These are phyloP conservation scores for Umbelopsis isabellina DNA, from an alignment of 192 early-diverging fungal species.

Conservation along the genomic window DNA sequence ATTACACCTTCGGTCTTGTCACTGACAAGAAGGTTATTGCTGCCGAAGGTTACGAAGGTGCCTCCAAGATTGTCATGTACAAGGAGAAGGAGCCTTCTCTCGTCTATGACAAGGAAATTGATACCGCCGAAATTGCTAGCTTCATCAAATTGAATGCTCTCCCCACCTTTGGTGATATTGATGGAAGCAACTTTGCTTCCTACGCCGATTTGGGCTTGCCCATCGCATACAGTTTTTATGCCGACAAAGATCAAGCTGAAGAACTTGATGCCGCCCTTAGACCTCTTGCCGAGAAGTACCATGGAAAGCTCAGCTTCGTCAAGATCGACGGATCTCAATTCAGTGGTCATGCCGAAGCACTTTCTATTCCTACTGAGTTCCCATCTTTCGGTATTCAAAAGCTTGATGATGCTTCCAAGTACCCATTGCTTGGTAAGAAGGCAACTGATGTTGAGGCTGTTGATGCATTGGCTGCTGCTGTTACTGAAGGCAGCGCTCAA, in stretches of 20 bases:
- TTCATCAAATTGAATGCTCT: slow-evolving; percentile 85
- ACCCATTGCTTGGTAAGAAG: slow-evolving; percentile 78
- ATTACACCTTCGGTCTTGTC: slow-evolving; percentile 83
- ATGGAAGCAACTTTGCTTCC: slow-evolving; percentile 82
- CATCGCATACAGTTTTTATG: slow-evolving; percentile 87
- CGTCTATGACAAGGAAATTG: slow-evolving; percentile 63
- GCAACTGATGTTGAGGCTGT: slow-evolving; percentile 64
- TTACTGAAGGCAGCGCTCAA: slow-evolving; percentile 67
- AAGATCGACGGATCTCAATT: slow-evolving; percentile 89
- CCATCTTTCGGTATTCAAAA: slow-evolving; percentile 93
- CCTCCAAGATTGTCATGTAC: slow-evolving; percentile 79
- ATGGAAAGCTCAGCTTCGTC: slow-evolving; percentile 91
- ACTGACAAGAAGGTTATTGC: slow-evolving; percentile 62
- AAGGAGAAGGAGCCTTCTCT: slow-evolving; percentile 80
- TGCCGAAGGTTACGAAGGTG: slow-evolving; percentile 51
- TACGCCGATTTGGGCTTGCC: slow-evolving; percentile 91
- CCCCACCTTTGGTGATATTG: slow-evolving; percentile 90
- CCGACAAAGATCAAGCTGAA: slow-evolving; percentile 51
- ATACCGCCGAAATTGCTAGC: slow-evolving; percentile 54
- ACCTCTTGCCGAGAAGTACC: slow-evolving; percentile 78
- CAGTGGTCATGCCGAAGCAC: slow-evolving; percentile 83
- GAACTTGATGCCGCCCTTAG: slow-evolving; percentile 66
- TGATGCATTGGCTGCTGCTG: slow-evolving; percentile 64
- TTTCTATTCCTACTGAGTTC: slow-evolving; percentile 89
- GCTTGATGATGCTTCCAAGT: slow-evolving; percentile 76